Evolutionary conservation across 352 stramenopile genomes (phyloP).

Genomic region (Phytophthora constricta): DNA sequence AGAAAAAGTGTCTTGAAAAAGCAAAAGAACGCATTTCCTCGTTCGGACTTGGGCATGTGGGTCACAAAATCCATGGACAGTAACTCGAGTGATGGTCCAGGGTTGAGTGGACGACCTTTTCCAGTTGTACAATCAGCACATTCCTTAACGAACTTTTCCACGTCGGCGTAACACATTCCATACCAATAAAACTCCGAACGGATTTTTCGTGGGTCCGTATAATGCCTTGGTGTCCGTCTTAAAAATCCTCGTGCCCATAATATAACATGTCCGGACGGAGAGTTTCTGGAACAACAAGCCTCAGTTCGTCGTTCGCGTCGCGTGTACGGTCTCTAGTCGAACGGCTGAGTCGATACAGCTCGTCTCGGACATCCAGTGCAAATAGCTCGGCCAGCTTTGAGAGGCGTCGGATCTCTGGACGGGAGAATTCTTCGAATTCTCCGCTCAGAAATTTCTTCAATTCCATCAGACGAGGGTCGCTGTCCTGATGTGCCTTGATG

Average conservation of each 20-base stretch:
- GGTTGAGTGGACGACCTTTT: not conserved
- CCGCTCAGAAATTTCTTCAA: not conserved
- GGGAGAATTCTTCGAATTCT: not conserved
- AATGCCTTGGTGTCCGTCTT: slow-evolving; percentile 4
- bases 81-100: not conserved
- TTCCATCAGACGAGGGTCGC: not conserved
- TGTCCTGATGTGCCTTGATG: not conserved
- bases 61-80: not conserved
- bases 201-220: not conserved
- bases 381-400: not conserved
- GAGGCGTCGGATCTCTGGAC: not conserved
- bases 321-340: not conserved
- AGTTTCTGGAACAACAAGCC: not conserved
- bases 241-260: not conserved
- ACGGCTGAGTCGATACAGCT: not conserved
- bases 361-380: not conserved
- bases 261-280: not conserved
- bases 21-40: not conserved
- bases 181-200: not conserved
- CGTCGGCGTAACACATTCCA: not conserved
- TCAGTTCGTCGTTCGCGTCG: not conserved
- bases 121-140: not conserved
- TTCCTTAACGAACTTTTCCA: not conserved
- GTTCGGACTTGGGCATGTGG: not conserved
- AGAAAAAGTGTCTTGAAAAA: not conserved